Base-by-base conservation (phyloP, 2,329 filamentous ascomycete species). In the Aspergillus chevalieri region DNA sequence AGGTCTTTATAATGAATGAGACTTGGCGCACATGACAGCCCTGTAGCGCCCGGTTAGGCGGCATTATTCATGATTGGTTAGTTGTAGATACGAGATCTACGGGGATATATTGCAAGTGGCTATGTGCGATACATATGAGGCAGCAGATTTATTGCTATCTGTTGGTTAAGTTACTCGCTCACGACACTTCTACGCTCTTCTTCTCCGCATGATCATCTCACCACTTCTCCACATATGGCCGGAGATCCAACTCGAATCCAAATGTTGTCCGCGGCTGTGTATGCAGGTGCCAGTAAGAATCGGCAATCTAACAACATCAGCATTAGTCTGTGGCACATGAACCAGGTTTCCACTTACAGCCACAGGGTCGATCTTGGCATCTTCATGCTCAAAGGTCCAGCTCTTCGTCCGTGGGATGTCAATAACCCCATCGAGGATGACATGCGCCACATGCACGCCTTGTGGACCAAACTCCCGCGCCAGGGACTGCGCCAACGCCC, bases 181-280 rank as follows among this genome's bases (percentile, higher is more conserved):
- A 30, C 4, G 10, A 30, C 1, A 1, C 26, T 30, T 30, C 26
- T 30, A 30, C 26, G 26, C 9, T 12, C 10, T 30, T 12, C 9
- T 30, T 30, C 26, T 30, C 26, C 26, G 34, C 34, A 38, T 38
- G n/a, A 7, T 15, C 21, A 43, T 15, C 24, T 58, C 78, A 91
- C 76, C 87, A 95, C 67, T 91, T 94, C 76, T 95, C 89, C 47
- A 90, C 76, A 67, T 82, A 90, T 1, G 89, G 89, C 54, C 89
- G 76, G 26, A 91, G 73, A 68, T 94, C 89, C 58, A 94, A 68
- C 71, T 94, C 88, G 63, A 88, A 87, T 0, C 87, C 90, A 62
- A 92, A 94, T 2, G 82, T 82, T 5, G 86, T 88, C 57, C 81
- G 79, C 28, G 85, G 86, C 73, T 95, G 89, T 0, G 83, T 86